Evolutionary conservation across 495 filamentous ascomycete species (phyloP).

Genomic region (Podospora fimiseda): DNA sequence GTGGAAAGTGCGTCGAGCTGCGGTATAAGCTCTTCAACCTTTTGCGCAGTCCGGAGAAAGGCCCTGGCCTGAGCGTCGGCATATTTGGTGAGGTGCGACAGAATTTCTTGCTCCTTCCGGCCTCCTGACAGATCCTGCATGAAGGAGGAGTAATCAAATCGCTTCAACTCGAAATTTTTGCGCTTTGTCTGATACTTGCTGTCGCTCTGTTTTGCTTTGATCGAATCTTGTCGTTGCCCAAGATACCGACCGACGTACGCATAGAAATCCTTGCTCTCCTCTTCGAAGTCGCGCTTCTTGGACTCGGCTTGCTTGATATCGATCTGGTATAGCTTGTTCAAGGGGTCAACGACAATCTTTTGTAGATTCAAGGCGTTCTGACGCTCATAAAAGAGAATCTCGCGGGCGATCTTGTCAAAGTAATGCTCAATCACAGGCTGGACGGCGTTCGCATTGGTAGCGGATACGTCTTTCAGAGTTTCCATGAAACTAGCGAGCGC

Average conservation of each 20-base stretch:
- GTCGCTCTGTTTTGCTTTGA: slow-evolving; percentile 98
- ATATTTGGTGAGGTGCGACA: slow-evolving; percentile 92
- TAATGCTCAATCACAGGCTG: slow-evolving; percentile 96
- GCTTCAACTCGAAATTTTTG: slow-evolving; percentile 89
- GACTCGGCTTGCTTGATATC: slow-evolving; percentile 97
- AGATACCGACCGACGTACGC: slow-evolving; percentile 89
- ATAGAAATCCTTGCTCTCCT: slow-evolving; percentile 97
- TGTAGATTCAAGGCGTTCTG: slow-evolving; percentile 80
- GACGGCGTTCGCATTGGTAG: slow-evolving; percentile 89
- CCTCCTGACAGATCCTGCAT: slow-evolving; percentile 98
- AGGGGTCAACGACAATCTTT: slow-evolving; percentile 87
- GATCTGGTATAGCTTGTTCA: slow-evolving; percentile 82
- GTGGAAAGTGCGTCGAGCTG: slow-evolving; percentile 86
- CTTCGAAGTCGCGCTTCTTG: slow-evolving; percentile 97
- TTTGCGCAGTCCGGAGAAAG: slow-evolving; percentile 76
- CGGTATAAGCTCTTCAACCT: slow-evolving; percentile 79
- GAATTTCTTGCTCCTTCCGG: slow-evolving; percentile 92
- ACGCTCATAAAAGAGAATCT: slow-evolving; percentile 81
- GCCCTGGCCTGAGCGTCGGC: slow-evolving; percentile 83
- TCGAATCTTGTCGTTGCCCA: slow-evolving; percentile 86
- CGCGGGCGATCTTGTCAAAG: slow-evolving; percentile 90
- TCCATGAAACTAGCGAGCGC: slow-evolving; percentile 77
- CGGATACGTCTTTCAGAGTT: slow-evolving; percentile 79
- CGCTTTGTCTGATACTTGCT: slow-evolving; percentile 93
- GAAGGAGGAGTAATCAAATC: slow-evolving; percentile 98